phyloP scores from a whole-genome alignment of 129 eudicot genomes.

The Silybum marianum region DNA sequence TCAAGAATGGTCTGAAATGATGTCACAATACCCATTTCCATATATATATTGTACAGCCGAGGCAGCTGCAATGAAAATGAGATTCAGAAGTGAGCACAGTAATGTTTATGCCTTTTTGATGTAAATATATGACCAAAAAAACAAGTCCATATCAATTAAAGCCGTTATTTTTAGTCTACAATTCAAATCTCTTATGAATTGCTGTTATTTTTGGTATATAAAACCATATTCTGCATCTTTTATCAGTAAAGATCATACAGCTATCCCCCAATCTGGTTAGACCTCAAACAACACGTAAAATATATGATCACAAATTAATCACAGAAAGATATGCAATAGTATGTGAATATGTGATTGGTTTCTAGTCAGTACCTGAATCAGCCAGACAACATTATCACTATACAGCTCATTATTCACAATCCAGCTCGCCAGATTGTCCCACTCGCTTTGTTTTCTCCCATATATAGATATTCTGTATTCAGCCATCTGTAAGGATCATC shows the following conservation, averaged over 20 bases:
- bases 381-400: conserved; percentile 98
- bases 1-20: conserved; percentile 98
- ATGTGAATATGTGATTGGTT: conserved; percentile 7
- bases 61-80: conserved; percentile 60
- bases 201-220: background rate
- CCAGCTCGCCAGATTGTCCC: conserved; percentile 99
- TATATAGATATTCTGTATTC: conserved; percentile 94
- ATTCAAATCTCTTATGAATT: background rate
- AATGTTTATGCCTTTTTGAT: conserved; percentile 1
- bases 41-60: conserved; percentile 86
- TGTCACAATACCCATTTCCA: conserved; percentile 99
- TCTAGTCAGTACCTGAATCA: conserved; percentile 75
- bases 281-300: background rate
- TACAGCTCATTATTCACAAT: conserved; percentile 85
- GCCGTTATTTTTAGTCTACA: background rate
- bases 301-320: background rate
- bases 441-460: conserved; percentile 97
- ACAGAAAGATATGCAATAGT: conserved; percentile 1
- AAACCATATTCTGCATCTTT: background rate
- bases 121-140: background rate
- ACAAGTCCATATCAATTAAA: background rate
- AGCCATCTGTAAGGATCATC: conserved; percentile 70
- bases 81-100: conserved; percentile 15
- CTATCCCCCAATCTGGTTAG: background rate
- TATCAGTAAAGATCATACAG: background rate